Base-by-base conservation (phyloP, 768 basidiomycete genomes). In the Galerina marginata region DNA sequence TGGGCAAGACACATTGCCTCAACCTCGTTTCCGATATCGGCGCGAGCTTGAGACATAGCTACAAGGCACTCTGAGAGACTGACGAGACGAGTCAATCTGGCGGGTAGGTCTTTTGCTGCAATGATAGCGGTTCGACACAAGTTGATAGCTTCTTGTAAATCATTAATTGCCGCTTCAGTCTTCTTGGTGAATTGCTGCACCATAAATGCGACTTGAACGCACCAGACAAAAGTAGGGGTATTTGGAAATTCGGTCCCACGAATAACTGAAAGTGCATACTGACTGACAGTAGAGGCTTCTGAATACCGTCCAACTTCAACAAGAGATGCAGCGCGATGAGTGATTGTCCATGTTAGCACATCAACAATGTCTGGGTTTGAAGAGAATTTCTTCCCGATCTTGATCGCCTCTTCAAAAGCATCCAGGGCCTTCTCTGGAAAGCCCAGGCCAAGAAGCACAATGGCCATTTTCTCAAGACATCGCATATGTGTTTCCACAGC, bases 221-320 rank as follows among this genome's bases (percentile, higher is more conserved):
- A 62, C 37, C 7, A 26, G 9, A 11, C 53, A 48, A 15, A 33
- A 52, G 2, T 38, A 56, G 9, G 52, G 38, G 23, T 58, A 36
- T 16, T 54, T 44, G 0, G 42, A 6, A 2, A 40, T 36, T 25
- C 54, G 46, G 6, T 20, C 10, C 29, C 53, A 25, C n/a, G 29
- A 29, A 29, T 20, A 7, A 33, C 26, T 16, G 44, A n/a, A 1
- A 56, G 51, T 14, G 36, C 46, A 54, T 53, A 50, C 45, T 53
- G 14, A 9, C 50, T 39, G 6, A 39, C 42, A 3, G 14, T 20
- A 4, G 57, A 44, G 9, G 61, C 61, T 15, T 62, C 61, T 2
- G 6, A 6, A 38, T 58, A 62, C 14, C 44, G 61, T 9, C 61
- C 61, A 39, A 57, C 43, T 25, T 62, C 51, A 43, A 45, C 26